Evolutionary conservation across 306 rosid genomes (phyloP).

Genomic region (Vicia villosa): DNA sequence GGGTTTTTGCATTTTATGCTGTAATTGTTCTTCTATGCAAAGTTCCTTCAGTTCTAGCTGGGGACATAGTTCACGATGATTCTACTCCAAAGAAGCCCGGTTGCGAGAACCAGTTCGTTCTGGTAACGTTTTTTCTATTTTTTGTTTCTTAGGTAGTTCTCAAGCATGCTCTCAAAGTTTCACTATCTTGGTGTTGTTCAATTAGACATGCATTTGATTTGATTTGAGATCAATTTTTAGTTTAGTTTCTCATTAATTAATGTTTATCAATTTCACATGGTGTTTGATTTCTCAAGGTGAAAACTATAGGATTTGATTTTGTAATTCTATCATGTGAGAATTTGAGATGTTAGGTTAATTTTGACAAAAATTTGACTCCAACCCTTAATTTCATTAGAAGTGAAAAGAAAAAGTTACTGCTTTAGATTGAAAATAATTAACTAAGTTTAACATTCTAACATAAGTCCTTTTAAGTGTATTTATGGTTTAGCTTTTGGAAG

Average conservation of each 20-base stretch:
- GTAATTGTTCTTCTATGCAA: slow-evolving; percentile 43
- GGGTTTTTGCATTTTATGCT: slow-evolving; percentile 36
- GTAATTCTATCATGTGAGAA: not conserved
- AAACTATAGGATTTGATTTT: not conserved
- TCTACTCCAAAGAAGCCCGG: slow-evolving; percentile 92
- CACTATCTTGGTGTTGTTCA: not conserved
- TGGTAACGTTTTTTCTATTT: slow-evolving; percentile 52
- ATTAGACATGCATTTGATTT: slow-evolving; percentile 29
- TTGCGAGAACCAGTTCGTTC: slow-evolving; percentile 80
- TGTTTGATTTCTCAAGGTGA: not conserved
- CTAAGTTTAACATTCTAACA: not conserved
- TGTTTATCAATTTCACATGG: not conserved
- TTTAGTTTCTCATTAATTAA: not conserved
- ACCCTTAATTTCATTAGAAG: not conserved
- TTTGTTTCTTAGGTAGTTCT: not conserved
- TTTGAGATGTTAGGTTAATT: not conserved
- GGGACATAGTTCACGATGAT: slow-evolving; percentile 80
- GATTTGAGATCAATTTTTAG: slow-evolving; percentile 4
- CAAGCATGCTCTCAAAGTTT: not conserved
- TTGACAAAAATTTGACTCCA: not conserved
- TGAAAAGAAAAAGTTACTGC: not conserved
- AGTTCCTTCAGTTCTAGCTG: slow-evolving; percentile 54
- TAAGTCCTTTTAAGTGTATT: no score
- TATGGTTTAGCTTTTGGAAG: no score
- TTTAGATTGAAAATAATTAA: not conserved